Base-by-base conservation (phyloP, 805 yeast genomes). In the Lachancea meyersii region DNA sequence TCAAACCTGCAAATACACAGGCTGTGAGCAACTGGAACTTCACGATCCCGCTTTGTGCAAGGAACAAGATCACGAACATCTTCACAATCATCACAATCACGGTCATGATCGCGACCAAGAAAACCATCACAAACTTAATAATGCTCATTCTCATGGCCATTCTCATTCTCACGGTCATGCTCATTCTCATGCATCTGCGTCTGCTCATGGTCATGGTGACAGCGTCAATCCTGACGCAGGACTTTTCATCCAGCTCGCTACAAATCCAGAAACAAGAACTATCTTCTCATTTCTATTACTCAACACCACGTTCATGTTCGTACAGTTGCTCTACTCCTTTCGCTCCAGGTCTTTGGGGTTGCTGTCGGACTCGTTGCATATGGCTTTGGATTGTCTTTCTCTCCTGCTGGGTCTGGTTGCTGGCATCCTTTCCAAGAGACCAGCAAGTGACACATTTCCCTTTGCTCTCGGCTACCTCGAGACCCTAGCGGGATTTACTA, bases 361-460 rank as follows among this genome's bases (percentile, higher is more conserved):
- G 19, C 63, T 93, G 40, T 87, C 96, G 16, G 99, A 93, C 58
- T 87, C 96, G 1, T 71, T 93, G 40, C 99, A 93, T 63, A 93
- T 93, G 99, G 84, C 95, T 2, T 70, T 93, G 43, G 99, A 93
- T 63, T 93, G 98, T 61, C 75, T 87, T 0, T 94, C 97, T 0
- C 68, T 93, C 43, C 79, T 93, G 2, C 75, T 93, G 23, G 99
- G 99, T 0, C 68, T 93, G 2, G 71, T 91, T 20, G 98, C 99
- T 0, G 86, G 94, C 18, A 73, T 77, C 11, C 64, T 79, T 40
- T 71, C 82, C 2, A 79, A 76, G 48, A 68, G 68, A 47, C 79
- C 80, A 2, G 74, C 85, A 4, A 76, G 76, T 45, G 73, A 80
- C n/a, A 72, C 75, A 40, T 91, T 76, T 57, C 97, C 97, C 1